Percentiles rank a stretch among this genome's conserved stretches.
phyloP scores from a whole-genome alignment of 345 rosid species.

The Hibiscus syriacus region DNA sequence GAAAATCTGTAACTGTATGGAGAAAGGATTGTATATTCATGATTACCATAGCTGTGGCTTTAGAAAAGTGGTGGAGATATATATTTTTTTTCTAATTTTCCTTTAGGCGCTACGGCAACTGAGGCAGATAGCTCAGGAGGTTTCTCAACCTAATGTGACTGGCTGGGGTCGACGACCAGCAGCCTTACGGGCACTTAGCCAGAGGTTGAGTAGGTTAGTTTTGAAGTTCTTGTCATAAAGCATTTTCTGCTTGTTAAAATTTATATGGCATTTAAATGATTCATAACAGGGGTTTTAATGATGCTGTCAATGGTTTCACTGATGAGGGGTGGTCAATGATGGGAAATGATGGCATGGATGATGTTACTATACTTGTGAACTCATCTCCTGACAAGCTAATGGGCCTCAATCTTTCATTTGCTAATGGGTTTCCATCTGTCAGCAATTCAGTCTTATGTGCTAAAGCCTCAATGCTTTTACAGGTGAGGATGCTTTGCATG shows the following conservation, averaged over 20 bases:
- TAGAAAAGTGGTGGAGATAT: not conserved
- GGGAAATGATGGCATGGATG: constrained; percentile 93
- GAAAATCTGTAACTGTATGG: not conserved
- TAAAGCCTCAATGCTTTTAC: constrained; percentile 96
- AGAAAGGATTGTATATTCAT: not conserved
- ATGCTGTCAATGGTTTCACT: constrained; percentile 88
- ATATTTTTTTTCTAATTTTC: not conserved
- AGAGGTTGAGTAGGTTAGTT: constrained; percentile 88
- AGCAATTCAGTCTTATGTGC: constrained; percentile 84
- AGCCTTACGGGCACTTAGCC: constrained; percentile 87
- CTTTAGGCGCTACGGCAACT: constrained; percentile 86
- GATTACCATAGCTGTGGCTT: not conserved
- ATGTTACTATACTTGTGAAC: constrained; percentile 89
- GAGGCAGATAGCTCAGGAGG: constrained; percentile 93
- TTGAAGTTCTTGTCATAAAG: not conserved
- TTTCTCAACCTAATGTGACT: constrained; percentile 68
- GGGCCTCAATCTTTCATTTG: constrained; percentile 79
- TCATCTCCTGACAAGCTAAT: constrained; percentile 90
- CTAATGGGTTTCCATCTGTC: constrained; percentile 79
- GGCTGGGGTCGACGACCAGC: constrained; percentile 98
- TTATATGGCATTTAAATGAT: constrained; percentile 2
- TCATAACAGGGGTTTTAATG: constrained; percentile 78
- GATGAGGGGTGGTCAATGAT: constrained; percentile 97
- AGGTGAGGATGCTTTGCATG: constrained; percentile 37
- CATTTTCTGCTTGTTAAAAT: not conserved